Conservation (phyloP, 73 alveolate genomes). For the Breviolum minutum region DNA sequence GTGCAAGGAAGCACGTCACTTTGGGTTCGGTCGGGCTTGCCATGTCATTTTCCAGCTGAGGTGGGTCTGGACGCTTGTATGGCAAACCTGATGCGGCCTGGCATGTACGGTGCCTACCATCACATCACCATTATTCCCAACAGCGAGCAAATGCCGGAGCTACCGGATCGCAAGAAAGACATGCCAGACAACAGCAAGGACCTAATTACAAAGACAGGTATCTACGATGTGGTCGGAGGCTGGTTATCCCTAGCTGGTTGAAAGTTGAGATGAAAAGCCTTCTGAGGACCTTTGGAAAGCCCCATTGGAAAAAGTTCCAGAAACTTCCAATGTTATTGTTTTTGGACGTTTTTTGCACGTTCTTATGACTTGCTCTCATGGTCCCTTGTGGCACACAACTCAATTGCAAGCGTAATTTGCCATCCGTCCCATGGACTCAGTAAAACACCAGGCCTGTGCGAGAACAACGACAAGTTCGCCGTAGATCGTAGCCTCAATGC, state of each 20-base stretch:
- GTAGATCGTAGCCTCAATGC: conserved; percentile 88
- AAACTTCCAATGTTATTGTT: neutral
- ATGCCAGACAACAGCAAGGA: conserved; percentile 82
- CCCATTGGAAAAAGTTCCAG: neutral
- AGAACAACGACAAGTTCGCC: conserved; percentile 95
- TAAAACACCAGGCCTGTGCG: conserved; percentile 62
- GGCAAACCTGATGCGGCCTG: conserved; percentile 96
- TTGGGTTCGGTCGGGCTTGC: neutral
- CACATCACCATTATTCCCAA: conserved; percentile 89
- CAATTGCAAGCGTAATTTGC: neutral
- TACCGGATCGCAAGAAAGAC: conserved; percentile 21
- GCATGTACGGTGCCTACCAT: conserved; percentile 96
- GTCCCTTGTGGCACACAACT: no score
- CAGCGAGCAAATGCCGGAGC: conserved; percentile 21
- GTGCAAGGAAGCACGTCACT: neutral
- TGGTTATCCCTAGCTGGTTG: neutral
- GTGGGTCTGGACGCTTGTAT: conserved; percentile 96
- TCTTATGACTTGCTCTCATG: neutral
- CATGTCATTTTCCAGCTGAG: neutral
- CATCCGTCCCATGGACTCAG: neutral
- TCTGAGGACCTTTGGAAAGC: no score
- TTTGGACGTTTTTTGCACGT: no score
- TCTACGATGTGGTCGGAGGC: conserved; percentile 95
- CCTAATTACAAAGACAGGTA: conserved; percentile 47
- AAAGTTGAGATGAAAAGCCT: neutral